Evolutionary conservation across 1,284 basidiomycete species (phyloP).

Genomic region (Laetiporus sulphureus): DNA sequence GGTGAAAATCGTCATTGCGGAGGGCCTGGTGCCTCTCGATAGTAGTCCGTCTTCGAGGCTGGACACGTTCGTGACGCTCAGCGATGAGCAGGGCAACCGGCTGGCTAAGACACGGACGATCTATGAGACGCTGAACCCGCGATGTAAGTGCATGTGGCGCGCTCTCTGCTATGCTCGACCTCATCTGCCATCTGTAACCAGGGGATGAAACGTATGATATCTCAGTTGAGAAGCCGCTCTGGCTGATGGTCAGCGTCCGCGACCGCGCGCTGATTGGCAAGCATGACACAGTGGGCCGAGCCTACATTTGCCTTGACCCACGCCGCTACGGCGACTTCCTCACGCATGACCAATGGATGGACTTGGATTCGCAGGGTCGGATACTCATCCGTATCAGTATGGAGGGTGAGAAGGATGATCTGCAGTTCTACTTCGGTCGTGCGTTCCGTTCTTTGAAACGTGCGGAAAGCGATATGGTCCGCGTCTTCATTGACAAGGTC

Average conservation of each 20-base stretch:
- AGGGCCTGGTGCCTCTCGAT: slow-evolving; percentile 73
- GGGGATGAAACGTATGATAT: slow-evolving; percentile 98
- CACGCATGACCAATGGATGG: slow-evolving; percentile 89
- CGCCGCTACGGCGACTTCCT: slow-evolving; percentile 84
- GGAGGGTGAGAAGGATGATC: slow-evolving; percentile 98
- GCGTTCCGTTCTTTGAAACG: slow-evolving; percentile 94
- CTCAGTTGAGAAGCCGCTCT: slow-evolving; percentile 82
- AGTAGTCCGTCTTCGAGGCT: slow-evolving; percentile 63
- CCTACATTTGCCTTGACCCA: slow-evolving; percentile 91
- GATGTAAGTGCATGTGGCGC: slow-evolving; percentile 54
- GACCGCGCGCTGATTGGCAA: slow-evolving; percentile 86
- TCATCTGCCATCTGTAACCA: slow-evolving; percentile 23
- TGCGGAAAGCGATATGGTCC: slow-evolving; percentile 93
- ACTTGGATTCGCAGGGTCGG: slow-evolving; percentile 84
- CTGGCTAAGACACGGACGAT: slow-evolving; percentile 95
- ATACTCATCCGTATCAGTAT: slow-evolving; percentile 89
- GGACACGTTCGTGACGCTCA: slow-evolving; percentile 93
- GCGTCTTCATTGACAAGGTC: slow-evolving; percentile 96
- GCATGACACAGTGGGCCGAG: slow-evolving; percentile 87
- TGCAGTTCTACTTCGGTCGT: slow-evolving; percentile 95
- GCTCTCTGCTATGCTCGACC: not conserved
- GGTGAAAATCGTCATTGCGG: slow-evolving; percentile 89
- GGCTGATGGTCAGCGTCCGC: slow-evolving; percentile 94
- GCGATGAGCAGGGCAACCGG: slow-evolving; percentile 86
- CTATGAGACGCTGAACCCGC: slow-evolving; percentile 84